Evolutionary conservation across 2,329 filamentous ascomycete species (phyloP), one percentile per base, ranked within the genome.

Genomic region (Aulographum hederae): DNA sequence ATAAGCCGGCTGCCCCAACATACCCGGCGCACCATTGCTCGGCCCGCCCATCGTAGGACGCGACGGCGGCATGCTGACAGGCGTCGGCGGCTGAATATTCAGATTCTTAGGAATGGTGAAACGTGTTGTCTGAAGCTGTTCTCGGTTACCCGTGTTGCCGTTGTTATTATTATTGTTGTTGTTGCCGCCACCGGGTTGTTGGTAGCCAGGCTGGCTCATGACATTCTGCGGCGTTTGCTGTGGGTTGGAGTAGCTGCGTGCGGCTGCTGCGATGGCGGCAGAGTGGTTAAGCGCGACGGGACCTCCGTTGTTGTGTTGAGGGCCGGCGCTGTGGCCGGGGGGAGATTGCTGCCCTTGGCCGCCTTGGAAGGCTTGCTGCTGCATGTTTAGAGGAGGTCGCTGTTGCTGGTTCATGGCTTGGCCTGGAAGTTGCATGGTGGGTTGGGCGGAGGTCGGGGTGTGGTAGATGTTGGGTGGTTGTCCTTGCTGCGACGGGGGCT

Each of bases 41-140:
- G 72, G 66, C 15, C 84, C 84, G 31, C 78, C 78, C 46, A 89
- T 68, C 0, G 86, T 92, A n/a, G 89, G 89, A 5, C 89, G 74
- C 8, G 57, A 69, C 48, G 58, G 69, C 40, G 55, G 70, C 73
- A 86, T 75, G 8, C 65, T 53, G 15, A 93, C 84, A 2, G 84
- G 75, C 37, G 73, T 67, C 4, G 81, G 80, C 27, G 75, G 63
- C 32, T 72, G 65, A 5, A 76, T 70, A 28, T 78, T 75, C 26
- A 95, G 65, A 25, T 68, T 72, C 53, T 91, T 92, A 2, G 82
- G 76, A 31, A 92, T 92, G 0, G 75, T 74, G 60, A 89, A 78
- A 49, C 82, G 84, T 28, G 63, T 68, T 56, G 50, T 48, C 30
- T 51, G 45, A 38, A 52, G 51, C 35, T 49, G 33, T 50, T 12